Conservation (phyloP, 495 filamentous ascomycete genomes). For the Staphylotrichum longicolle region DNA sequence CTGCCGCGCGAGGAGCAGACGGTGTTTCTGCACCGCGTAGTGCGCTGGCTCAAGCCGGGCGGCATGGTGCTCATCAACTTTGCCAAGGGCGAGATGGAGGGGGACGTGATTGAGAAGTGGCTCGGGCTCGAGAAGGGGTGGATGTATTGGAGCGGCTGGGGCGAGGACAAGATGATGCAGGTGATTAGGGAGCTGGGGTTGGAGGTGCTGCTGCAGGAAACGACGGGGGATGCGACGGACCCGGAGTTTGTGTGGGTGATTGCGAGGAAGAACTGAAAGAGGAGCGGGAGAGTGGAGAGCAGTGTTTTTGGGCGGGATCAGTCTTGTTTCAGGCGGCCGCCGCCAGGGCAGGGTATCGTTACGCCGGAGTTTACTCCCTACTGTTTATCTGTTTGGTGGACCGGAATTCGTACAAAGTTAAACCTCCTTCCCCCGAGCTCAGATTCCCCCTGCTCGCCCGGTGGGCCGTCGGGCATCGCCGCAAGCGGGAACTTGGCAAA, state of each 20-base stretch:
- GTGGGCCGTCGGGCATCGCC: too few species aligned
- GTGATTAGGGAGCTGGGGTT: slow-evolving; percentile 25
- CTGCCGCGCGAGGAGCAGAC: slow-evolving; percentile 40
- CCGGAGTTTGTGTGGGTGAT: slow-evolving; percentile 40
- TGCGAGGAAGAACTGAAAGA: slow-evolving; percentile 15
- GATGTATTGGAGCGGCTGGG: slow-evolving; percentile 42
- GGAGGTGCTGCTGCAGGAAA: slow-evolving; percentile 28
- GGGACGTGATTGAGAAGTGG: slow-evolving; percentile 29
- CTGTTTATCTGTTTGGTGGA: too few species aligned
- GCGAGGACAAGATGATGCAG: slow-evolving; percentile 29
- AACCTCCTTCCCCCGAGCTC: too few species aligned
- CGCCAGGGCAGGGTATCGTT: too few species aligned
- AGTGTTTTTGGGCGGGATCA: too few species aligned
- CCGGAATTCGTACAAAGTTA: too few species aligned
- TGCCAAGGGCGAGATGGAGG: slow-evolving; percentile 21
- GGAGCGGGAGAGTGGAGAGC: background rate
- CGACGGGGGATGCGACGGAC: slow-evolving; percentile 16
- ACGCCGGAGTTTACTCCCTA: too few species aligned
- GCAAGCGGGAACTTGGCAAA: too few species aligned
- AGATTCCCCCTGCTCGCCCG: too few species aligned
- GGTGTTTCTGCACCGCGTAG: slow-evolving; percentile 31
- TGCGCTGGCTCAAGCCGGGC: slow-evolving; percentile 35
- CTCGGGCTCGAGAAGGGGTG: slow-evolving; percentile 35
- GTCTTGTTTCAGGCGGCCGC: too few species aligned
- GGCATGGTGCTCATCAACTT: slow-evolving; percentile 39